Percentiles rank a stretch among this genome's conserved stretches.
Conservation (phyloP, 331 rosid genomes). For the Quercus phellos region DNA sequence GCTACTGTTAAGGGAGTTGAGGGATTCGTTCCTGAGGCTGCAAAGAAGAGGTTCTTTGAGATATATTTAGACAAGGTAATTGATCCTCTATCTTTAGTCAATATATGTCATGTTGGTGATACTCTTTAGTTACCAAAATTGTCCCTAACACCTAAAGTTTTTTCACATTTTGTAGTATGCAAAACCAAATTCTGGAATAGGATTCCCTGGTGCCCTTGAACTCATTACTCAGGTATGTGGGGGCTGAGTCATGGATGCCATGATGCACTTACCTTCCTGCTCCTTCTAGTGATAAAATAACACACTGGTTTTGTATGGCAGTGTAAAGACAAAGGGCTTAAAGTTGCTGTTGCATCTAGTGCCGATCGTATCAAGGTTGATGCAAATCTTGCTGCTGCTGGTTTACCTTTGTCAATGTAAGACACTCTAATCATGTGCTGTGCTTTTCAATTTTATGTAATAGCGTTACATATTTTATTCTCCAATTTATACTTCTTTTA, state of each 20-base stretch:
- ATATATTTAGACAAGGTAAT: constrained; percentile 80
- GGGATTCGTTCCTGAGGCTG: constrained; percentile 69
- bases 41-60: constrained; percentile 86
- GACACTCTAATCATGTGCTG: constrained; percentile 8
- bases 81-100: not conserved
- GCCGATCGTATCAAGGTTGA: constrained; percentile 97
- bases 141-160: constrained; percentile 6
- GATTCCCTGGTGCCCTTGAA: constrained; percentile 94
- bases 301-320: constrained; percentile 26
- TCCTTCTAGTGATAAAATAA: constrained; percentile 22
- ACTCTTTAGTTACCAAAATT: not conserved
- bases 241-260: not conserved
- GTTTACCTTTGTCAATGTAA: constrained; percentile 82
- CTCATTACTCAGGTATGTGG: constrained; percentile 74
- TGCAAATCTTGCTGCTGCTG: constrained; percentile 91
- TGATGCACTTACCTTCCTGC: constrained; percentile 15
- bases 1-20: constrained; percentile 79
- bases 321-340: constrained; percentile 91
- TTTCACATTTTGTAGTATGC: constrained; percentile 64
- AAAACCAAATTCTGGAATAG: constrained; percentile 90
- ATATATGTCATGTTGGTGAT: not conserved
- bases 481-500: not conserved
- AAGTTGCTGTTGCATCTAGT: constrained; percentile 98
- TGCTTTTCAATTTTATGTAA: constrained; percentile 6
- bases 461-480: not conserved